phyloP scores from a whole-genome alignment of 768 basidiomycete species.

The Asterophora parasitica region DNA sequence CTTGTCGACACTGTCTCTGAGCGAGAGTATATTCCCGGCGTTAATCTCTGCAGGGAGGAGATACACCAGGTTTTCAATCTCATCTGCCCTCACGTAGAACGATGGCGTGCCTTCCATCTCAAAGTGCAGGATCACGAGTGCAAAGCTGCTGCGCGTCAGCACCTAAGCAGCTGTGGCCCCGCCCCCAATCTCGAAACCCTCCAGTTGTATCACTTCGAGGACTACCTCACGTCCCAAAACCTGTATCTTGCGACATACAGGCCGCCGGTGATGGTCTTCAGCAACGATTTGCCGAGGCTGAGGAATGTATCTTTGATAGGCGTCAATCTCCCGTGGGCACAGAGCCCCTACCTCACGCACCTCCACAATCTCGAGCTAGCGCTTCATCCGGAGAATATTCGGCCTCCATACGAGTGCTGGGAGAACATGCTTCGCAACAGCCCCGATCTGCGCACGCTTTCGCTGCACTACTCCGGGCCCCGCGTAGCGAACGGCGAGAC shows the following conservation, averaged over 20 bases:
- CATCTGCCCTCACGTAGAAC: conserved; percentile 41
- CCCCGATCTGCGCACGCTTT: conserved; percentile 41
- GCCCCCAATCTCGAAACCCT: conserved; percentile 55
- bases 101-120: conserved; percentile 57
- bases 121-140: conserved; percentile 58
- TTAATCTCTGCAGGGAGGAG: conserved; percentile 50
- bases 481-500: conserved; percentile 28
- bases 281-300: conserved; percentile 45
- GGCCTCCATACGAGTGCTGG: conserved; percentile 53
- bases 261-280: conserved; percentile 54
- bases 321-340: conserved; percentile 58
- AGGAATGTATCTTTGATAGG: conserved; percentile 58
- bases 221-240: conserved; percentile 45
- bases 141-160: conserved; percentile 48
- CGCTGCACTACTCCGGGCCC: conserved; percentile 59
- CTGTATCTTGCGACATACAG: conserved; percentile 53
- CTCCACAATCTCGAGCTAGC: conserved; percentile 53
- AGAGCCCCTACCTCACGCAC: conserved; percentile 43
- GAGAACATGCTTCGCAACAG: conserved; percentile 47
- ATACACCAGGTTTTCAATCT: conserved; percentile 40
- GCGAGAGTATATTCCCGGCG: conserved; percentile 42
- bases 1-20: conserved; percentile 51
- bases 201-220: conserved; percentile 62
- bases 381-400: conserved; percentile 54
- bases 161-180: conserved; percentile 45